Evolutionary conservation across 441 rosid species (phyloP), one percentile per base, ranked within the genome.

Genomic region (Euphorbia schlechtendalii): DNA sequence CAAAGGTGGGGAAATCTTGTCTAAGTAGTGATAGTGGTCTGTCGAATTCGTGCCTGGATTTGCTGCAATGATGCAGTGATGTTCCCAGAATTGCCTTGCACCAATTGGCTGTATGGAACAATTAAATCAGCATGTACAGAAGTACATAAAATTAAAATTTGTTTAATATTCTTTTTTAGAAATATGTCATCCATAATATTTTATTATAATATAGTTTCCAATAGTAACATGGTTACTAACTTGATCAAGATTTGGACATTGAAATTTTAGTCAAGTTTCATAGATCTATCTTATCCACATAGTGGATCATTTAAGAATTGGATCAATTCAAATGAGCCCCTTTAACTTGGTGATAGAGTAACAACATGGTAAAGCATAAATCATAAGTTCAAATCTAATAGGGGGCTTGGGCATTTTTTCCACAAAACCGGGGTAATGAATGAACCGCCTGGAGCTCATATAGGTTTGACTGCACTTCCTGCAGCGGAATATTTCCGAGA

Each of bases 31-130:
- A 82, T 81, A 25, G 73, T 28, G 20, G 70, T 66, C 20, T 80
- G 63, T 17, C 73, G 77, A 43, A 72, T 68, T 48, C 76, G 77
- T 60, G 79, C 76, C 79, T 78, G 88, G 28, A 80, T 79, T 73
- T 76, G 88, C 62, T 80, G 90, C 77, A 83, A 58, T 69, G 85
- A 76, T 12, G 84, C 72, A 46, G 80, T 62, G 53, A 83, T 77
- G 71, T 74, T 81, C 59, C 83, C 83, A 64, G 82, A 64, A 71
- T 72, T 83, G 51, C 85, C 82, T 71, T 87, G 94, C 68, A 79
- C 75, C 82, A 83, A 71, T 74, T 83, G 90, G 74, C 90, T 87
- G 88, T 54, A 38, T 58, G 4, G 20, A 70, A 32, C 7, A n/a
- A 32, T n/a, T n/a, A 57, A 34, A 43, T 79, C 53, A 67, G 58